Conservation (phyloP, 2,329 filamentous ascomycete genomes). For the Ophiostoma populinum region DNA sequence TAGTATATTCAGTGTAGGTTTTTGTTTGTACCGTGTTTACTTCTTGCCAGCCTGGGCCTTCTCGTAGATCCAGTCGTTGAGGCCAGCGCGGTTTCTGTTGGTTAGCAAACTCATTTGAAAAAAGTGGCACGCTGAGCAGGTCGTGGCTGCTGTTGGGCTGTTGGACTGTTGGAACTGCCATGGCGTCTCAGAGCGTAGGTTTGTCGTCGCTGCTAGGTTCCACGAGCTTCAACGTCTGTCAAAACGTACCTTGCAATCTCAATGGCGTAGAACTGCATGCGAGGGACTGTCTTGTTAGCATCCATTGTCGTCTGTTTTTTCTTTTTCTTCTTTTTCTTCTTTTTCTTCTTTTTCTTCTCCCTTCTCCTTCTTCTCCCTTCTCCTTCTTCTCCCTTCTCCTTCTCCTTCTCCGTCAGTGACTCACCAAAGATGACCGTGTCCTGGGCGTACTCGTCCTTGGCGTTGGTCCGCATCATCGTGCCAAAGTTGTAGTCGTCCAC, state of each 20-base stretch:
- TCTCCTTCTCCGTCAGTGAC: conserved; percentile 11
- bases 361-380: neutral
- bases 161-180: no score
- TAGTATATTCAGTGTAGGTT: no score
- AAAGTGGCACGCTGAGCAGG: no score
- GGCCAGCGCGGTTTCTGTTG: conserved; percentile 66
- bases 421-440: conserved; percentile 82
- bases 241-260: conserved; percentile 27
- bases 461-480: conserved; percentile 68
- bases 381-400: no score
- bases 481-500: conserved; percentile 98
- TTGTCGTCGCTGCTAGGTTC: no score
- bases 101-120: no score
- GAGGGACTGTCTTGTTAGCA: conserved; percentile 25
- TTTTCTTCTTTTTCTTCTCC: neutral
- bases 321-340: neutral
- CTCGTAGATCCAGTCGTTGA: conserved; percentile 97
- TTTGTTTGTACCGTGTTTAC: no score
- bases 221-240: no score
- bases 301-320: neutral
- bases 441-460: conserved; percentile 72
- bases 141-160: no score
- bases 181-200: no score
- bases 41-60: conserved; percentile 42
- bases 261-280: conserved; percentile 39